phyloP scores from a whole-genome alignment of 805 yeast species.

The Cyberlindnera nakhonratchasimensis region DNA sequence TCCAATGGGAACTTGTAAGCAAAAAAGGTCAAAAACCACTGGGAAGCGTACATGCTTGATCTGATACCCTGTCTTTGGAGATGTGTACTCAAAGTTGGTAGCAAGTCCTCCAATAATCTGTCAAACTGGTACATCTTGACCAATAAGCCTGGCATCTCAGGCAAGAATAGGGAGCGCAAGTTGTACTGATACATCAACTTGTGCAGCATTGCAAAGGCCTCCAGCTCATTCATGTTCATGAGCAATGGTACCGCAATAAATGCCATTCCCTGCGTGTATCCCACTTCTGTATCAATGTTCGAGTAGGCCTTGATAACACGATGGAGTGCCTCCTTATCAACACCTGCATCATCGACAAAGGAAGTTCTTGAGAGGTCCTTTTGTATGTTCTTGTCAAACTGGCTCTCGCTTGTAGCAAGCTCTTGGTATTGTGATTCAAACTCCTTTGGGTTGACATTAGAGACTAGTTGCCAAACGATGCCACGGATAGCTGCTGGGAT shows the following conservation, averaged over 20 bases:
- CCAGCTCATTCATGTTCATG: slow-evolving; percentile 76
- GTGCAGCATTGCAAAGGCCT: slow-evolving; percentile 78
- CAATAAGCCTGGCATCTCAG: slow-evolving; percentile 94
- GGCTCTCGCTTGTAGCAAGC: slow-evolving; percentile 51
- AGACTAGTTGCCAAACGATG: slow-evolving; percentile 86
- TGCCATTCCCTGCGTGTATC: slow-evolving; percentile 98
- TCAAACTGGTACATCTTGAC: slow-evolving; percentile 85
- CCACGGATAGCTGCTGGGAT: slow-evolving; percentile 86
- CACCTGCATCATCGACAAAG: slow-evolving; percentile 54
- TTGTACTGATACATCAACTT: slow-evolving; percentile 81
- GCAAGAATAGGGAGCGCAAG: slow-evolving; percentile 72
- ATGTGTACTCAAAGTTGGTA: slow-evolving; percentile 74
- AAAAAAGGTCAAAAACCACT: slow-evolving; percentile 94
- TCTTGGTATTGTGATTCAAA: slow-evolving; percentile 32
- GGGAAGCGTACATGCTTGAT: slow-evolving; percentile 95
- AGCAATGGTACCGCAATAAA: slow-evolving; percentile 83
- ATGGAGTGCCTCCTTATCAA: slow-evolving; percentile 62
- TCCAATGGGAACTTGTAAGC: slow-evolving; percentile 92
- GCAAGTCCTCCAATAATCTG: slow-evolving; percentile 70
- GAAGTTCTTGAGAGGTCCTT: slow-evolving; percentile 86
- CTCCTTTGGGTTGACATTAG: slow-evolving; percentile 64
- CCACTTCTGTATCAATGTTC: slow-evolving; percentile 85
- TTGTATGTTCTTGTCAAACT: slow-evolving; percentile 71
- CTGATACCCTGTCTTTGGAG: slow-evolving; percentile 80
- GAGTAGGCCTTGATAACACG: slow-evolving; percentile 82